Conservation (phyloP, 2,329 filamentous ascomycete genomes). For the Lachnellula arida region DNA sequence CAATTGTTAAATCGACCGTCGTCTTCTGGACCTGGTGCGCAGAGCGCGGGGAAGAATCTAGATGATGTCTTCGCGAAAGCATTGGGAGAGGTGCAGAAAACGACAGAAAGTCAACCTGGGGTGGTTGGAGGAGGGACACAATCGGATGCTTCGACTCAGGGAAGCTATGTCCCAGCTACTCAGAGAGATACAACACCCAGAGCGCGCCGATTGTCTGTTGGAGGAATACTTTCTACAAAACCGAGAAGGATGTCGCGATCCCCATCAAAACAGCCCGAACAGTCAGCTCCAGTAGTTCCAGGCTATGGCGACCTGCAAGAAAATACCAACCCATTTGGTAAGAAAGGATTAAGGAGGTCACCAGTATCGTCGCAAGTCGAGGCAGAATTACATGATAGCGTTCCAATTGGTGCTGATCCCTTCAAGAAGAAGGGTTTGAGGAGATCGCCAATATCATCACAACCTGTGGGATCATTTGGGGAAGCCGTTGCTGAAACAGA, state of each 20-base stretch:
- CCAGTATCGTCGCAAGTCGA: constrained; percentile 5
- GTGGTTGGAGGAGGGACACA: background rate
- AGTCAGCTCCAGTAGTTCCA: background rate
- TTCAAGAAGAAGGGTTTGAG: constrained; percentile 10
- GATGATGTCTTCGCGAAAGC: constrained; percentile 27
- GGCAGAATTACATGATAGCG: background rate
- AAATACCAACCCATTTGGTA: constrained; percentile 10
- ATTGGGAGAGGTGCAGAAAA: constrained; percentile 13
- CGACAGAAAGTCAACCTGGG: background rate
- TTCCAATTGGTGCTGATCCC: background rate
- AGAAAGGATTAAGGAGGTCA: constrained; percentile 10
- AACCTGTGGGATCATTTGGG: background rate
- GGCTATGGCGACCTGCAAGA: constrained; percentile 5
- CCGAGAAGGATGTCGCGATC: constrained; percentile 28
- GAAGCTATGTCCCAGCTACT: constrained; percentile 7
- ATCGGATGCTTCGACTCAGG: background rate
- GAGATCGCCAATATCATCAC: constrained; percentile 3
- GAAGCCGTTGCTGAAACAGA: background rate
- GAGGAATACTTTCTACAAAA: constrained; percentile 22
- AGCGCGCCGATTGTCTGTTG: constrained; percentile 12
- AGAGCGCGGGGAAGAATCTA: constrained; percentile 31
- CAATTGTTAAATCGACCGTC: constrained; percentile 45
- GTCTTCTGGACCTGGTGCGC: constrained; percentile 34
- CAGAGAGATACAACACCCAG: constrained; percentile 9
- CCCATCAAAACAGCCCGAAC: constrained; percentile 18